Evolutionary conservation across 2,329 filamentous ascomycete species (phyloP), one percentile per base, ranked within the genome.

Genomic region (Fusarium sp.): DNA sequence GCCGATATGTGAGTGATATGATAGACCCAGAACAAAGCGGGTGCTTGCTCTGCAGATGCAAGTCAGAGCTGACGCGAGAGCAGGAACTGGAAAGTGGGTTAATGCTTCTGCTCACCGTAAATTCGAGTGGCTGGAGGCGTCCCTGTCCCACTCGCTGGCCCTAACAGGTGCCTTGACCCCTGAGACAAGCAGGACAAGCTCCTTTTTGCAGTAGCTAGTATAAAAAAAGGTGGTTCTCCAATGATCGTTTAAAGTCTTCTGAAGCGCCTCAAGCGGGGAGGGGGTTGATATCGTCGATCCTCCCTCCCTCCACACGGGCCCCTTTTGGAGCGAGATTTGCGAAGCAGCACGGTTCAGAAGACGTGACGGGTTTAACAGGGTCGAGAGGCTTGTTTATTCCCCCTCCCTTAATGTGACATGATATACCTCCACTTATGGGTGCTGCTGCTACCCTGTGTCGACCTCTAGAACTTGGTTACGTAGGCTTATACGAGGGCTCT

Each of bases 41-140:
- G 34, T 25, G 47, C 47, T 42, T 24, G 28, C 12, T n/a, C 29
- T 53, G 61, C 58, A 62, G 36, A 66, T 66, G 63, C 63, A 66
- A 57, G 63, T 64, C 63, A 66, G 63, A 64, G 49, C 48, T 64
- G 54, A 32, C 51, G 29, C 35, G 36, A 28, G 53, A 43, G 35
- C 47, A 46, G 46, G 53, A 50, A 45, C 29, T n/a, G 46, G 38
- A 13, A 40, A 40, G 38, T 40, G 38, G 38, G 38, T 40, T 39
- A 19, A 22, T 49, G 44, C 22, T 50, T 24, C 44, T 50, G 35
- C 35, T 55, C 52, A 55, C 52, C 52, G 52, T 55, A 55, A 55
- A 55, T 55, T 55, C 47, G 26, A 53, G 52, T 53, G 52, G 52
- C 38, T 55, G 52, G 52, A 38, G 26, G 32, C 52, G 46, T 52